These are phyloP conservation scores for Raphanus hybrid DNA, from an alignment of 441 rosid species.

Conservation along the genomic window DNA sequence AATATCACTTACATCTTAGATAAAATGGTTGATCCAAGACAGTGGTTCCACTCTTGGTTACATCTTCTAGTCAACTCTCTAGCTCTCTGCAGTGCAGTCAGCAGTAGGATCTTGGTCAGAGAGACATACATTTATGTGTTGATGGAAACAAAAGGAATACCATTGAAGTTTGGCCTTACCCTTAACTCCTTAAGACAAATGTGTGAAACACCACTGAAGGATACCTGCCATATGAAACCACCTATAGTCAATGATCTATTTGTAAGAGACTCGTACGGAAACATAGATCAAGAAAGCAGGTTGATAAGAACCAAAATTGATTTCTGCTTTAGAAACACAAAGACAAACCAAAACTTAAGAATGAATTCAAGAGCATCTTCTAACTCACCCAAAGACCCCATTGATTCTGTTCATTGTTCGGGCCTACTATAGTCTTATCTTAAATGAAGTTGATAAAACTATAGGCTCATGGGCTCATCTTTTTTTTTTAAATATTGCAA, in stretches of 20 bases:
- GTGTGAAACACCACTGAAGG: slow-evolving; percentile 20
- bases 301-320: too few relatives aligned
- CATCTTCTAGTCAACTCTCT: slow-evolving; percentile 14
- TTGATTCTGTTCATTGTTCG: slow-evolving; percentile 1
- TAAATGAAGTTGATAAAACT: background rate
- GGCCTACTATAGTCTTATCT: slow-evolving; percentile 17
- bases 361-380: too few relatives aligned
- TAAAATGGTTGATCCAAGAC: background rate
- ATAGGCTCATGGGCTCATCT: background rate
- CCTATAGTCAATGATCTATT: background rate
- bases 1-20: slow-evolving; percentile 3
- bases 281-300: background rate
- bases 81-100: background rate
- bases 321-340: too few relatives aligned
- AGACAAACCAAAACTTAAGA: too few relatives aligned
- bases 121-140: background rate
- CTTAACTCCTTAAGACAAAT: background rate
- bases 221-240: slow-evolving; percentile 31
- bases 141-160: slow-evolving; percentile 1
- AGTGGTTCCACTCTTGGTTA: slow-evolving; percentile 20
- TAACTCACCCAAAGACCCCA: background rate
- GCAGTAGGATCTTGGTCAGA: background rate
- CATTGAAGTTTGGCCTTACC: slow-evolving; percentile 3
- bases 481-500: too few relatives aligned
- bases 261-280: background rate